phyloP scores from a whole-genome alignment of 345 rosid genomes.

The Aurinia saxatilis region DNA sequence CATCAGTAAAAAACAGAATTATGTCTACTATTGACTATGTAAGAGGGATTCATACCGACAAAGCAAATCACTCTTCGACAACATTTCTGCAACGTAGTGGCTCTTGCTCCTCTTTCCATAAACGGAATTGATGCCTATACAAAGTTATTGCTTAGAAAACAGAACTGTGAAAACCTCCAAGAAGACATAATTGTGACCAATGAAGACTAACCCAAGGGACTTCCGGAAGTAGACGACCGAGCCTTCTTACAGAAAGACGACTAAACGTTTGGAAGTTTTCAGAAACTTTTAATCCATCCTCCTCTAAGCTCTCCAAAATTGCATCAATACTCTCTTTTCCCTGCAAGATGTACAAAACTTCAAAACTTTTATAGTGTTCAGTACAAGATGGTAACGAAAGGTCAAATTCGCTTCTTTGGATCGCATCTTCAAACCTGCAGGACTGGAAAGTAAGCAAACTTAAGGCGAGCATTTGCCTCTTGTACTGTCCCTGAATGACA shows the following conservation, averaged over 20 bases:
- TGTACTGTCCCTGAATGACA: constrained; percentile 11
- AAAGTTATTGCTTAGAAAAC: background rate
- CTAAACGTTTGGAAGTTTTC: constrained; percentile 41
- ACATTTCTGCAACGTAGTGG: constrained; percentile 46
- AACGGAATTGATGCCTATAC: constrained; percentile 52
- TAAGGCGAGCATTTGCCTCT: constrained; percentile 63
- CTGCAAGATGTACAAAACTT: constrained; percentile 29
- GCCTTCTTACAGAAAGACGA: constrained; percentile 57
- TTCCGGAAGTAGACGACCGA: constrained; percentile 79
- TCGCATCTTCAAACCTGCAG: constrained; percentile 27
- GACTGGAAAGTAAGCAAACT: constrained; percentile 57
- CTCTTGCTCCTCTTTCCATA: constrained; percentile 64
- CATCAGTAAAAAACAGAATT: background rate
- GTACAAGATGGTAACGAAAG: background rate
- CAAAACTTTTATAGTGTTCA: background rate
- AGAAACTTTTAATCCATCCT: constrained; percentile 30
- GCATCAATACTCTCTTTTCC: constrained; percentile 48
- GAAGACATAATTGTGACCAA: background rate
- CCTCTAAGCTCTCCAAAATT: constrained; percentile 40
- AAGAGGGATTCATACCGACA: constrained; percentile 37
- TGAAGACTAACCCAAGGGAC: constrained; percentile 58
- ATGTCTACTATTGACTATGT: background rate
- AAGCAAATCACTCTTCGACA: constrained; percentile 59
- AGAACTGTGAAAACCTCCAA: background rate
- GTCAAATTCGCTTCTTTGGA: background rate